Conservation (phyloP, 75 land plant genomes). For the Pinus albicaulis region DNA sequence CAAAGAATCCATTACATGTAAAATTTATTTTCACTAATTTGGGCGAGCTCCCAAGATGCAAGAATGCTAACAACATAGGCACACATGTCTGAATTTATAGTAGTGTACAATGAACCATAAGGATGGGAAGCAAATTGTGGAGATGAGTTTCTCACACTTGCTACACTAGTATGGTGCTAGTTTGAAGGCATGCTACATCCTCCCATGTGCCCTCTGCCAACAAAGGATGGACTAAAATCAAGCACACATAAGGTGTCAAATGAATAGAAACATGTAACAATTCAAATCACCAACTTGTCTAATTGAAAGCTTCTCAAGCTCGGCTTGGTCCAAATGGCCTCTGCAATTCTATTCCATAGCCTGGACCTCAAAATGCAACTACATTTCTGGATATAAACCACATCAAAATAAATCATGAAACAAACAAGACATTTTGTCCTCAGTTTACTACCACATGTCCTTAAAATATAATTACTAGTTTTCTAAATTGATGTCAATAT, state of each 20-base stretch:
- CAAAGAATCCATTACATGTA: too few relatives aligned
- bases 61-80: too few relatives aligned
- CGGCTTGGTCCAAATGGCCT: slow-evolving; percentile 42
- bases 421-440: too few relatives aligned
- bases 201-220: slow-evolving; percentile 28
- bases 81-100: too few relatives aligned
- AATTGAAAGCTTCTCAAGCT: not conserved
- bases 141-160: slow-evolving; percentile 24
- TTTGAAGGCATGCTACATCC: slow-evolving; percentile 37
- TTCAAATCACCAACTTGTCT: not conserved
- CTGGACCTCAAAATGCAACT: slow-evolving; percentile 77
- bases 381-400: slow-evolving; percentile 37
- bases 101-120: too few relatives aligned
- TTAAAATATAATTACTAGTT: too few relatives aligned
- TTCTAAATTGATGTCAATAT: too few relatives aligned
- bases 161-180: slow-evolving; percentile 71
- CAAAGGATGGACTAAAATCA: slow-evolving; percentile 28
- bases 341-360: slow-evolving; percentile 62
- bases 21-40: too few relatives aligned
- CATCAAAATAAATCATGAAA: too few relatives aligned
- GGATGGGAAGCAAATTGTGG: slow-evolving; percentile 32
- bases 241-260: not conserved
- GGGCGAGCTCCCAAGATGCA: too few relatives aligned
- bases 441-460: too few relatives aligned
- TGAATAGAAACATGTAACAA: not conserved